A percentile compares a stretch with the other conserved stretches of the same genome.
phyloP scores from a whole-genome alignment of 108 stramenopile species.

The Nitzschia sp. region DNA sequence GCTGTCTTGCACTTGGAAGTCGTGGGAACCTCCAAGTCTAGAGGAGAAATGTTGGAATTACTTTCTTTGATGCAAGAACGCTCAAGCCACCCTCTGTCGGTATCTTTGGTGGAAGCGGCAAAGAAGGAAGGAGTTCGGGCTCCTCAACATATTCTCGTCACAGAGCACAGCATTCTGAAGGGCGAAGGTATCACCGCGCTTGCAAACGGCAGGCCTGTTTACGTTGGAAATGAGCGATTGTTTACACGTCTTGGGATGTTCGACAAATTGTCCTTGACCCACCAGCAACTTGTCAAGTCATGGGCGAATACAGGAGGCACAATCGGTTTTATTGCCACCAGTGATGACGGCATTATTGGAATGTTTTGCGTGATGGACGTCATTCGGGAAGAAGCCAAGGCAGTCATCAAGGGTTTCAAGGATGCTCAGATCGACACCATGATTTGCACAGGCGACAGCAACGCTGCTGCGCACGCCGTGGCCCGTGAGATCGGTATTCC shows the following conservation, averaged over 20 bases:
- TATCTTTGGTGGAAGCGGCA: constrained; percentile 75
- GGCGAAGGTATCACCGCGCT: constrained; percentile 83
- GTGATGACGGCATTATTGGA: constrained; percentile 73
- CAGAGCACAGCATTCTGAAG: constrained; percentile 73
- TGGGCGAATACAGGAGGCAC: constrained; percentile 79
- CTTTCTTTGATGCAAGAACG: constrained; percentile 83
- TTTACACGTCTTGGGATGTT: constrained; percentile 72
- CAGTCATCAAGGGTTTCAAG: constrained; percentile 53
- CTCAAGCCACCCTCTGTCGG: constrained; percentile 82
- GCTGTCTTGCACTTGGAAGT: constrained; percentile 58
- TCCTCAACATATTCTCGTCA: constrained; percentile 33
- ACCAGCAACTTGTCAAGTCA: constrained; percentile 29
- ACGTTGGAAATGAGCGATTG: constrained; percentile 78
- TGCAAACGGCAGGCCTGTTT: constrained; percentile 56
- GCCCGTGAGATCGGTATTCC: constrained; percentile 78
- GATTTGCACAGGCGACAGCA: constrained; percentile 98
- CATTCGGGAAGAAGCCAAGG: constrained; percentile 68
- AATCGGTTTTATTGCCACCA: constrained; percentile 81
- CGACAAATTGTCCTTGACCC: constrained; percentile 27
- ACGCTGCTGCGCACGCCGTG: constrained; percentile 90
- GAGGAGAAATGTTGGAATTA: constrained; percentile 64
- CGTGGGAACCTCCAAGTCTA: constrained; percentile 43
- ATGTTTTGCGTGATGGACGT: constrained; percentile 78
- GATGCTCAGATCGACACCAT: constrained; percentile 71
- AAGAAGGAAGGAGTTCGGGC: constrained; percentile 63